Conservation (phyloP, 192 early-diverging fungal species). For the Podila epigama region DNA sequence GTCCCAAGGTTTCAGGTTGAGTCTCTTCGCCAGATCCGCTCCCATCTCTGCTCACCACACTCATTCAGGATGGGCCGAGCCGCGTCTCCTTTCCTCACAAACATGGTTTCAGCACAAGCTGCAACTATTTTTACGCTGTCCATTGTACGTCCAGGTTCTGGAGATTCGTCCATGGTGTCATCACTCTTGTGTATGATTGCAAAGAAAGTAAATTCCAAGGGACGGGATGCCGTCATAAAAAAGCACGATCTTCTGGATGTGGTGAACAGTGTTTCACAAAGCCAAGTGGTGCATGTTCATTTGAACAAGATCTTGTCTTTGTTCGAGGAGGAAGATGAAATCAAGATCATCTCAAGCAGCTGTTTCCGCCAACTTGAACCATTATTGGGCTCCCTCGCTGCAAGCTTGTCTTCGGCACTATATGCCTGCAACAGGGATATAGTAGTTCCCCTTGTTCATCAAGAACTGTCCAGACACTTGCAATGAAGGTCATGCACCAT, state of each 20-base stretch:
- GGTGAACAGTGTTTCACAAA: background rate
- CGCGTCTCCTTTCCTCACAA: constrained; percentile 1
- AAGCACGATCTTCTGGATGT: background rate
- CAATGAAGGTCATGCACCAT: too few relatives aligned
- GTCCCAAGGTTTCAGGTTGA: constrained; percentile 4
- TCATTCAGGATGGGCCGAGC: constrained; percentile 13
- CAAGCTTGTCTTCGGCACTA: too few relatives aligned
- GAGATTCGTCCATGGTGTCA: background rate
- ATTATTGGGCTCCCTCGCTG: background rate
- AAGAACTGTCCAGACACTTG: too few relatives aligned
- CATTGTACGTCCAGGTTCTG: background rate
- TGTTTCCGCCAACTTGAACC: background rate
- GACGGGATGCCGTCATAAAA: constrained; percentile 3
- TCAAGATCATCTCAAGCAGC: background rate
- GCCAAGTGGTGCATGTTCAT: background rate
- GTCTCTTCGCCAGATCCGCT: constrained; percentile 4
- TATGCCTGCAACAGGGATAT: too few relatives aligned
- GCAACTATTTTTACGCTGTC: constrained; percentile 13
- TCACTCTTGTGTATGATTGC: constrained; percentile 6
- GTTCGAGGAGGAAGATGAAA: constrained; percentile 8
- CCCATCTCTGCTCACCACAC: constrained; percentile 10
- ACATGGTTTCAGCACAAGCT: constrained; percentile 17
- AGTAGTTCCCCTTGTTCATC: too few relatives aligned
- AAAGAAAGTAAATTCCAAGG: constrained; percentile 8
- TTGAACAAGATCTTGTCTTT: constrained; percentile 1